Base-by-base conservation (phyloP, 352 stramenopile genomes). In the Phytophthora syringae region DNA sequence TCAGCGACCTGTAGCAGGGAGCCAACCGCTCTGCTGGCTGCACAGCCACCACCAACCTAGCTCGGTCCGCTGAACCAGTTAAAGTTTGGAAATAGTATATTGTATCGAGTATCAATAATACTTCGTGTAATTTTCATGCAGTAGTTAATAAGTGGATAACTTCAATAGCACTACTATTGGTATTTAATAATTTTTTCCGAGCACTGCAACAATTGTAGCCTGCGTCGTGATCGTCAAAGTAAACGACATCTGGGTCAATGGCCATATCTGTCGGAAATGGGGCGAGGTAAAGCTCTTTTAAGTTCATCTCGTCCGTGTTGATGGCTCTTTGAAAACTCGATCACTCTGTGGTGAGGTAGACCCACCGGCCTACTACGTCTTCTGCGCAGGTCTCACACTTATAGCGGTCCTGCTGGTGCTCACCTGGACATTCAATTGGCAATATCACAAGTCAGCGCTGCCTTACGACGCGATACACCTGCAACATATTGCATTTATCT, bases 181-280 rank as follows among this genome's bases (percentile, higher is more conserved):
- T n/a, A n/a, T n/a, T n/a, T n/a, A n/a, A n/a, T n/a, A n/a, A n/a
- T n/a, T n/a, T n/a, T n/a, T n/a, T n/a, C n/a, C n/a, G n/a, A n/a
- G n/a, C n/a, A n/a, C n/a, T n/a, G 44, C 45, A 10, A 80, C 72
- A 25, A 62, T 84, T 28, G 40, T 80, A n/a, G 59, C 56, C 30
- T 84, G 76, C 25, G 64, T 82, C 15, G 58, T 74, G 62, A 82
- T 80, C 63, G 60, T 72, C 52, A 78, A 82, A 56, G 61, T 61
- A 54, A 74, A 74, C 18, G 47, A 76, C 65, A 76, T 70, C 21
- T 84, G 77, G 56, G 55, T 74, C 28, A 69, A 6, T 84, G 76
- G 67, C 72, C 76, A 10, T 84, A 76, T 60, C 70, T 84, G 30
- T 80, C 76, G 43, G 70, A 80, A 54, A 84, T 77, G 54, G 76